phyloP scores from a whole-genome alignment of 2,329 filamentous ascomycete genomes.

The Aspergillus sp. region DNA sequence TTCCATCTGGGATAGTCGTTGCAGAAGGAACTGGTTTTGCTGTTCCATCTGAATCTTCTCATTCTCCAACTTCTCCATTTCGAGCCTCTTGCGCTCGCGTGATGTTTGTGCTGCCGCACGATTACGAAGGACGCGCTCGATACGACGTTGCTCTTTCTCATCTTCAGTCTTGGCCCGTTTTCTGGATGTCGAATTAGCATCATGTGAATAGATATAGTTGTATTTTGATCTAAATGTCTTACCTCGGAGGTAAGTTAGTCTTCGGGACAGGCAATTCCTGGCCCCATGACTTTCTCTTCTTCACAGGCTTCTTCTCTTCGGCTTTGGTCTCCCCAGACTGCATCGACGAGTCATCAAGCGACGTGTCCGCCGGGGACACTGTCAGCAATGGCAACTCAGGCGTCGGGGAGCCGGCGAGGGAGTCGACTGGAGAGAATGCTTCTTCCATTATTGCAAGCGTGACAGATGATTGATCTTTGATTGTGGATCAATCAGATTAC shows the following conservation, averaged over 20 bases:
- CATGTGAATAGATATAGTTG: not conserved
- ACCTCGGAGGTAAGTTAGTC: constrained; percentile 91
- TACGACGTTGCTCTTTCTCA: constrained; percentile 96
- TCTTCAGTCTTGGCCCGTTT: constrained; percentile 99
- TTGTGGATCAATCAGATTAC: constrained; percentile 11
- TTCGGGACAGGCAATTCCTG: constrained; percentile 95
- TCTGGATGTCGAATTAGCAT: constrained; percentile 46
- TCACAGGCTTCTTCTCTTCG: constrained; percentile 71
- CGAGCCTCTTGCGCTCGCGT: constrained; percentile 83
- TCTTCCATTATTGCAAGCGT: constrained; percentile 33
- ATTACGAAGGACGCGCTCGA: constrained; percentile 95
- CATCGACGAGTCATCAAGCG: constrained; percentile 32
- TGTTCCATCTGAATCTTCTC: constrained; percentile 67
- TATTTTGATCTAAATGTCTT: constrained; percentile 35
- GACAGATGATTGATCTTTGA: constrained; percentile 6
- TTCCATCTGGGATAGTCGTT: constrained; percentile 62
- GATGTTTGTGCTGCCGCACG: constrained; percentile 96
- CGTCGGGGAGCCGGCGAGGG: constrained; percentile 34
- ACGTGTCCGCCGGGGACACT: constrained; percentile 46
- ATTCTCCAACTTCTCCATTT: constrained; percentile 80
- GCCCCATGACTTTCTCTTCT: constrained; percentile 99
- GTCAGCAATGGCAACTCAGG: constrained; percentile 41
- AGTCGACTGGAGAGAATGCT: constrained; percentile 35
- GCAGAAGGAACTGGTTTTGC: constrained; percentile 71
- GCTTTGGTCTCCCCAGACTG: constrained; percentile 29